Percentiles rank a stretch among this genome's conserved stretches.
Evolutionary conservation across 441 rosid species (phyloP).

Genomic region (Jatropha podagrica): DNA sequence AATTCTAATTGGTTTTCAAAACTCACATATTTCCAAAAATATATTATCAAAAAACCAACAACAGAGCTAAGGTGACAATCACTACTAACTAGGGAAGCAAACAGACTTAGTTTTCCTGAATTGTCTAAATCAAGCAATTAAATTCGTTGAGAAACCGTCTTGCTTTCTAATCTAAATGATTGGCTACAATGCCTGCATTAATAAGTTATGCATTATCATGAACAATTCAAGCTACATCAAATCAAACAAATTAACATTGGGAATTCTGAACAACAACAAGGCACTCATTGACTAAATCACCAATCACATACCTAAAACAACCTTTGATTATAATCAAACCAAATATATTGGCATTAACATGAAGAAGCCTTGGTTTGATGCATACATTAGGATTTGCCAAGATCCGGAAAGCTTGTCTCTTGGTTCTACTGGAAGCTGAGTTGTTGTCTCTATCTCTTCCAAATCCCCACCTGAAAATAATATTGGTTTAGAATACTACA

Average conservation of each 20-base stretch:
- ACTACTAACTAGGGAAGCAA: neutral
- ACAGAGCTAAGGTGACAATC: neutral
- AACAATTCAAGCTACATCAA: constrained; percentile 17
- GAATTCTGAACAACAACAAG: constrained; percentile 12
- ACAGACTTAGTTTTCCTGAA: neutral
- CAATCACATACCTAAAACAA: constrained; percentile 36
- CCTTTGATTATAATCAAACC: constrained; percentile 35
- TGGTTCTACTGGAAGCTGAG: constrained; percentile 36
- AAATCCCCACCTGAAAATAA: constrained; percentile 39
- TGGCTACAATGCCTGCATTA: neutral
- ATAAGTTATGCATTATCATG: neutral
- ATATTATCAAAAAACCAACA: neutral
- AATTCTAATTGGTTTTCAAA: neutral
- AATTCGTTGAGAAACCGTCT: neutral
- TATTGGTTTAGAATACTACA: neutral
- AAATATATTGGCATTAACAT: constrained; percentile 27
- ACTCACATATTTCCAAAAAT: neutral
- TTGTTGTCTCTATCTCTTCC: constrained; percentile 35
- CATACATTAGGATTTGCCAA: constrained; percentile 78
- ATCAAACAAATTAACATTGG: constrained; percentile 9
- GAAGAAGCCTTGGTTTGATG: constrained; percentile 32
- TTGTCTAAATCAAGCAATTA: neutral
- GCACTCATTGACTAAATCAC: constrained; percentile 23
- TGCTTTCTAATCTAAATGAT: neutral
- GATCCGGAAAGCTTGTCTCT: constrained; percentile 54